A percentile compares a stretch with the other conserved stretches of the same genome.
Evolutionary conservation across 2,329 filamentous ascomycete species (phyloP).

Genomic region (Fusarium abutilonis): DNA sequence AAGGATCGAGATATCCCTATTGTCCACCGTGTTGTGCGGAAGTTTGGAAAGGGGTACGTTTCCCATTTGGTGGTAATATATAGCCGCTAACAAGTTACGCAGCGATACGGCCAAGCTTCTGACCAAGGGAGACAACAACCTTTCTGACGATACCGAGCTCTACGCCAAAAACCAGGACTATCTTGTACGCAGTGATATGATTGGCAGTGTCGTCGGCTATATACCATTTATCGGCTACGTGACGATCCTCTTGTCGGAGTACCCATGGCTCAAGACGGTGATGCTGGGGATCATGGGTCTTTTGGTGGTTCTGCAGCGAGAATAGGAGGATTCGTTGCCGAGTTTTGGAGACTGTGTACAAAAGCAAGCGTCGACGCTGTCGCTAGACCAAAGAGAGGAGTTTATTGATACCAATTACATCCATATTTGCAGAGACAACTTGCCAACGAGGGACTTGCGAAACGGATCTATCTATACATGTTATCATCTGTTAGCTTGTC

Average conservation of each 20-base stretch:
- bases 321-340: conserved; percentile 60
- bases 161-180: conserved; percentile 90
- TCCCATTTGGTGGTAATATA: neutral
- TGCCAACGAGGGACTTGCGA: conserved; percentile 2
- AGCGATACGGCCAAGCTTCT: conserved; percentile 75
- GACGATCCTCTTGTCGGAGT: conserved; percentile 92
- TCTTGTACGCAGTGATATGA: conserved; percentile 86
- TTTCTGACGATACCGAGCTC: conserved; percentile 86
- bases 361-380: conserved; percentile 2
- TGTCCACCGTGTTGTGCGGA: conserved; percentile 89
- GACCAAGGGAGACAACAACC: conserved; percentile 98
- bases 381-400: conserved; percentile 6
- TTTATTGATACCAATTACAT: conserved; percentile 28
- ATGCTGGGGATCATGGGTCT: conserved; percentile 96
- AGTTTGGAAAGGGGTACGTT: conserved; percentile 68
- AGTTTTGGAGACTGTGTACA: conserved; percentile 2
- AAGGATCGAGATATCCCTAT: conserved; percentile 96
- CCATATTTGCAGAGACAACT: conserved; percentile 17
- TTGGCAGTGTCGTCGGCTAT: conserved; percentile 91
- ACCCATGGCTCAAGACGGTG: conserved; percentile 96
- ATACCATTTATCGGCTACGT: conserved; percentile 97
- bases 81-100: conserved; percentile 14
- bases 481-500: neutral
- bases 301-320: conserved; percentile 89
- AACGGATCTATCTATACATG: neutral